Conservation (phyloP, 805 yeast species). For the Zygotorulaspora sp. region DNA sequence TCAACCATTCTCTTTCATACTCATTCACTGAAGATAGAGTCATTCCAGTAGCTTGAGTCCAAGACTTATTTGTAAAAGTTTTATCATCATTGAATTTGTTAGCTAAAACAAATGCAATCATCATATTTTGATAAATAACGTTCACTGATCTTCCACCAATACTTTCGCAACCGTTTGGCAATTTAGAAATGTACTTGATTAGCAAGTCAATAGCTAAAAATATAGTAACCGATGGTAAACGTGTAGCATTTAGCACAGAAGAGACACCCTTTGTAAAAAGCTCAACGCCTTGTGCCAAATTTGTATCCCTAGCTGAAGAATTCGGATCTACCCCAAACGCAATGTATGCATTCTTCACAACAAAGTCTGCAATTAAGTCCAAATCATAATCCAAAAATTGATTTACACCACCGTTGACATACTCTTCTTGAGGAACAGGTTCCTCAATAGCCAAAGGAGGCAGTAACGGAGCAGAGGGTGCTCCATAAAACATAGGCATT, state of each 20-base stretch:
- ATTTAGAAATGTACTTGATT: conserved; percentile 51
- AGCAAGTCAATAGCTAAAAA: conserved; percentile 75
- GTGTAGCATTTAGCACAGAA: conserved; percentile 76
- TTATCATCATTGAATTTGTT: conserved; percentile 95
- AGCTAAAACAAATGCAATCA: conserved; percentile 72
- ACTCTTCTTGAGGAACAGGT: conserved; percentile 15
- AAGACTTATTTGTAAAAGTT: conserved; percentile 89
- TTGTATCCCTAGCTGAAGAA: conserved; percentile 17
- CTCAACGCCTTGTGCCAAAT: conserved; percentile 20
- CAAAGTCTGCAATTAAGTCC: conserved; percentile 70
- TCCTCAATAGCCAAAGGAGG: conserved; percentile 15
- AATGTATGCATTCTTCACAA: conserved; percentile 68
- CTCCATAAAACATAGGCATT: conserved; percentile 11
- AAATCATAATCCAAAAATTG: conserved; percentile 77
- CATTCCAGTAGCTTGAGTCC: conserved; percentile 95
- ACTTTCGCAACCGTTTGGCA: conserved; percentile 33
- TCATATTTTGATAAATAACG: conserved; percentile 50
- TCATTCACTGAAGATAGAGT: conserved; percentile 53
- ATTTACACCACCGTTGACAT: conserved; percentile 65
- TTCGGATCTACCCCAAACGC: conserved; percentile 47
- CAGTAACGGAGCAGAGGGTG: conserved; percentile 11
- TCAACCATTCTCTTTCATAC: conserved; percentile 69
- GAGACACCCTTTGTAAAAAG: conserved; percentile 55
- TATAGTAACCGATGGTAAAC: conserved; percentile 79
- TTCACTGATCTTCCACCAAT: conserved; percentile 35